phyloP scores from a whole-genome alignment of 768 basidiomycete genomes.

The Tylopilus sp. region DNA sequence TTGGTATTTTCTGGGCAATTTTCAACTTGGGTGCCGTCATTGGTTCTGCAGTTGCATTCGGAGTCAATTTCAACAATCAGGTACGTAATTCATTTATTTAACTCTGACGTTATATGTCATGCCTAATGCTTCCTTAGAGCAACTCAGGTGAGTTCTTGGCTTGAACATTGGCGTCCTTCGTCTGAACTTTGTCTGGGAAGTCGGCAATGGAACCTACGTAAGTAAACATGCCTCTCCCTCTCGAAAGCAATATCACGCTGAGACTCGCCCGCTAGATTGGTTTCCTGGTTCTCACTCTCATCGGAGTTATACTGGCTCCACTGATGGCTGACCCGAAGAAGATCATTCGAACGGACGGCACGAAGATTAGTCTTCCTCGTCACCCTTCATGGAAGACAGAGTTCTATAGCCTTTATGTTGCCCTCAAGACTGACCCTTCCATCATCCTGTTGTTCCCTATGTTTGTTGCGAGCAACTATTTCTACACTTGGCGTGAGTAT shows the following conservation, averaged over 20 bases:
- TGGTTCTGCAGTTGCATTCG: slow-evolving; percentile 72
- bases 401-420: slow-evolving; percentile 63
- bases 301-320: slow-evolving; percentile 64
- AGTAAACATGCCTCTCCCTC: slow-evolving; percentile 20
- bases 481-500: slow-evolving; percentile 77
- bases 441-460: slow-evolving; percentile 79
- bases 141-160: slow-evolving; percentile 25
- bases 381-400: slow-evolving; percentile 80
- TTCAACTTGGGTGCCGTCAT: slow-evolving; percentile 83
- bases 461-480: slow-evolving; percentile 84
- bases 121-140: slow-evolving; percentile 16
- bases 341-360: slow-evolving; percentile 74
- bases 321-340: slow-evolving; percentile 69
- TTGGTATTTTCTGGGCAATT: slow-evolving; percentile 80
- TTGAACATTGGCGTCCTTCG: neutral
- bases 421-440: slow-evolving; percentile 66
- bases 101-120: neutral
- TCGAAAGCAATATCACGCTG: neutral
- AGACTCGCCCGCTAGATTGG: slow-evolving; percentile 51
- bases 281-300: slow-evolving; percentile 68
- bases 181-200: slow-evolving; percentile 30
- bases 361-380: slow-evolving; percentile 55
- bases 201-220: slow-evolving; percentile 74
- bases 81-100: slow-evolving; percentile 34
- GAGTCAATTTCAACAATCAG: slow-evolving; percentile 60